Percentiles rank a stretch among this genome's conserved stretches.
phyloP scores from a whole-genome alignment of 140 eudicot genomes.

The Ambrosia hybrid region DNA sequence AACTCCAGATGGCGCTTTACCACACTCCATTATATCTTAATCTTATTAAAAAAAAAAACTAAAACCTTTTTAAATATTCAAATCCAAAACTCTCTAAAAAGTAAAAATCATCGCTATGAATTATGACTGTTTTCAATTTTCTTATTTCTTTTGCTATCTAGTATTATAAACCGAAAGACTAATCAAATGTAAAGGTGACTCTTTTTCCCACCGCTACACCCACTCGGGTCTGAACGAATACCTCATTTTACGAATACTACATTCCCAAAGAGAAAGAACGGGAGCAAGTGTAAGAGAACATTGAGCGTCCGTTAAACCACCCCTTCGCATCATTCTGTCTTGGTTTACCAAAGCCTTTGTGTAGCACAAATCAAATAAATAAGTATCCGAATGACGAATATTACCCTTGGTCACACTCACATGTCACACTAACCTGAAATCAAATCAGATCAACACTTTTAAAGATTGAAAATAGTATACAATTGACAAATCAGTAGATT shows the following conservation, averaged over 20 bases:
- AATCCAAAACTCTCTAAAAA: constrained; percentile 14
- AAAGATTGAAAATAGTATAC: background rate
- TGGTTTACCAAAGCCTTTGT: constrained; percentile 39
- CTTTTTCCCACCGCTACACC: constrained; percentile 50
- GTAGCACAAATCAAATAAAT: constrained; percentile 21
- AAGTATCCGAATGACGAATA: constrained; percentile 3
- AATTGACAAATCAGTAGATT: too few relatives aligned
- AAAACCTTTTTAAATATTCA: constrained; percentile 6
- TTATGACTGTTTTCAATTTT: constrained; percentile 15
- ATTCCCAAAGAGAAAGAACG: constrained; percentile 80
- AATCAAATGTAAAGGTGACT: constrained; percentile 14
- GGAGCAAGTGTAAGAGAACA: constrained; percentile 72
- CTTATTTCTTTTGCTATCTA: constrained; percentile 17
- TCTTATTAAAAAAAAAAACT: constrained; percentile 13
- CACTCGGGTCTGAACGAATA: constrained; percentile 90
- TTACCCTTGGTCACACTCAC: constrained; percentile 37
- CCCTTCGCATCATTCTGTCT: constrained; percentile 53
- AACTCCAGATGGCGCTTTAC: constrained; percentile 58
- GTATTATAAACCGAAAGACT: constrained; percentile 22
- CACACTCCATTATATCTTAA: constrained; percentile 56
- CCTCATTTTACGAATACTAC: constrained; percentile 79
- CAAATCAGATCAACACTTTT: constrained; percentile 11
- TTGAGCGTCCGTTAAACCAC: constrained; percentile 43
- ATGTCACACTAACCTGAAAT: constrained; percentile 61
- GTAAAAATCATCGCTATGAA: constrained; percentile 41